phyloP scores from a whole-genome alignment of 352 stramenopile species.

The Phytopythium mirpurense region DNA sequence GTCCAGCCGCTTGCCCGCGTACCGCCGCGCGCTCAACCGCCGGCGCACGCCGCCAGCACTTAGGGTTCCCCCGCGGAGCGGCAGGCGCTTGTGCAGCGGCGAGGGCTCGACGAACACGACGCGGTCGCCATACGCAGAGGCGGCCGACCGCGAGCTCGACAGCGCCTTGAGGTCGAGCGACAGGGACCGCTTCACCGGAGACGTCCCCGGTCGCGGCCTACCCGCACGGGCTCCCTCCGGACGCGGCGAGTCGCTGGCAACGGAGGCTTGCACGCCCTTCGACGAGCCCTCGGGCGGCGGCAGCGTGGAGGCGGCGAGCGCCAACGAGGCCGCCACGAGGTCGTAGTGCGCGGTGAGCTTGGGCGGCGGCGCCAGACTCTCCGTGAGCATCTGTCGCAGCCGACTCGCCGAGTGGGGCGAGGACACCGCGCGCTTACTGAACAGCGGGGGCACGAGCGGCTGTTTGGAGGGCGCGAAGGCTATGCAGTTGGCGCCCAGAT shows the following conservation, averaged over 20 bases:
- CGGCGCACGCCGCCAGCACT: slow-evolving; percentile 24
- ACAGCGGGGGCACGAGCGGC: slow-evolving; percentile 1
- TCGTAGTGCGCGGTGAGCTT: slow-evolving; percentile 27
- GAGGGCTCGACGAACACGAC: slow-evolving; percentile 46
- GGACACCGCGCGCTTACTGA: slow-evolving; percentile 4
- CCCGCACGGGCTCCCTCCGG: not conserved
- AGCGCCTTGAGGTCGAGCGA: slow-evolving; percentile 10
- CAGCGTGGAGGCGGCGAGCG: not conserved
- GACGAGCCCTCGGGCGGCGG: not conserved
- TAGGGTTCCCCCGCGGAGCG: slow-evolving; percentile 14
- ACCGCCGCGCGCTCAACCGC: slow-evolving; percentile 18
- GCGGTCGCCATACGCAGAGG: slow-evolving; percentile 26
- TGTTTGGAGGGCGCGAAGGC: not conserved
- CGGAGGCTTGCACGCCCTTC: not conserved
- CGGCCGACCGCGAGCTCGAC: slow-evolving; percentile 13
- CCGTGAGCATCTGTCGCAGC: slow-evolving; percentile 11
- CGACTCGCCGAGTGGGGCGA: slow-evolving; percentile 14
- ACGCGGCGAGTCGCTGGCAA: not conserved
- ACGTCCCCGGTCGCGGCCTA: slow-evolving; percentile 1
- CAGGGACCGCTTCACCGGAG: not conserved
- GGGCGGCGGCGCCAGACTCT: slow-evolving; percentile 12
- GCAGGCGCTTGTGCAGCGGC: slow-evolving; percentile 33
- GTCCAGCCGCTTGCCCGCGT: not conserved
- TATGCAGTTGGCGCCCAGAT: not conserved
- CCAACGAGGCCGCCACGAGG: slow-evolving; percentile 1